Evolutionary conservation across 2,329 filamentous ascomycete species (phyloP), one percentile per base, ranked within the genome.

Genomic region (Xylariaceae sp.): DNA sequence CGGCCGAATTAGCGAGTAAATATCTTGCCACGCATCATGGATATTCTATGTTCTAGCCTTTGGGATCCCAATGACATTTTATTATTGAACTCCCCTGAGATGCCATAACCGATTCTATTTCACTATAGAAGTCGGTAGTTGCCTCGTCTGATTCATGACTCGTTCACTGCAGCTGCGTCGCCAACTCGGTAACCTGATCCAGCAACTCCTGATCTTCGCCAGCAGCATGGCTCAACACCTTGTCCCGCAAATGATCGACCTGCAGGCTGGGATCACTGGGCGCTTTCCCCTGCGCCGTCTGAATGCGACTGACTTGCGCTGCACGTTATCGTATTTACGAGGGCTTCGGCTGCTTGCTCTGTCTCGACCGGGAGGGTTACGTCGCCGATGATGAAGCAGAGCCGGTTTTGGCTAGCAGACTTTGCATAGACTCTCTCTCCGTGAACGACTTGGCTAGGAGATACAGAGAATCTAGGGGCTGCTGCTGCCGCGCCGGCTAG

Each of bases 201-300:
- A 74, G 58, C 25, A 81, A 63, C 4, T 58, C 62, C 63, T 77
- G 58, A 36, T 66, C 62, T 62, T 79, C 76, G 10, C 70, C 64
- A 1, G 69, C 71, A 3, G 71, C 72, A 52, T 81, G 82, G 61
- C 75, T 77, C 16, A 71, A 56, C 32, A 82, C 77, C 69, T 83
- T 83, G 35, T 70, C 73, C 37, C 73, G 60, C 46, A 82, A 64
- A 59, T 82, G 78, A 42, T 79, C 72, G 8, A 82, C 77, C 59
- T 75, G 73, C 56, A 67, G 62, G 7, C 72, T 75, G 0, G 79
- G 62, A n/a, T 66, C 73, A 1, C 68, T 65, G 2, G 77, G 77
- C 34, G 71, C 61, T 41, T 73, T 74, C 0, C 79, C 79, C 64
- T 81, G 76, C 0, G 79, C 79, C 0, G 77, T 79, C 63, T 77